These are phyloP conservation scores for Aspergillus ellipticus DNA, from an alignment of 495 filamentous ascomycete genomes.

Conservation along the genomic window DNA sequence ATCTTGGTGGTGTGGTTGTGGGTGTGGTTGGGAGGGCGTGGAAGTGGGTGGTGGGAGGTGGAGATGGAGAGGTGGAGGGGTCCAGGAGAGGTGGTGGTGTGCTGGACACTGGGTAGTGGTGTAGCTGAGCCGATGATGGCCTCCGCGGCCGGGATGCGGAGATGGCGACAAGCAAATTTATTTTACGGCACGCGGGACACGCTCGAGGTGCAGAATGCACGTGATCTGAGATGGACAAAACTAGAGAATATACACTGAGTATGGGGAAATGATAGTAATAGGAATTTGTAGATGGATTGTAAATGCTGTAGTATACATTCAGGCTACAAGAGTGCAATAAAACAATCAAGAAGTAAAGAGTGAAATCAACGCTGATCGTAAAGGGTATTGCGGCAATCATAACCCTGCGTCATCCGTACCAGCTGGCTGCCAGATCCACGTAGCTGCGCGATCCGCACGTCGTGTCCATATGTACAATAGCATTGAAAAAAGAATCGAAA, in stretches of 20 bases:
- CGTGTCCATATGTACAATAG: slow-evolving; percentile 26
- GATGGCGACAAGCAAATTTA: slow-evolving; percentile 31
- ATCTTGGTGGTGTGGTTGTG: slow-evolving; percentile 21
- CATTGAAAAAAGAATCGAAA: slow-evolving; percentile 4
- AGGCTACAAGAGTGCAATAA: no score
- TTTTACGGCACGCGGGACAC: slow-evolving; percentile 17
- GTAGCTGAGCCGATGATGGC: neutral
- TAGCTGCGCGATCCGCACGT: slow-evolving; percentile 22
- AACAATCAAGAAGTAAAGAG: slow-evolving; percentile 7
- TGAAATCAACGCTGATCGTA: slow-evolving; percentile 35
- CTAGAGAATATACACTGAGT: no score
- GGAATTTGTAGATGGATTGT: no score
- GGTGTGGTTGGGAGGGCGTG: neutral
- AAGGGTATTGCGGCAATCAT: slow-evolving; percentile 32
- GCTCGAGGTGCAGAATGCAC: slow-evolving; percentile 21
- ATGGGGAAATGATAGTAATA: no score
- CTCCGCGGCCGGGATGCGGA: slow-evolving; percentile 34
- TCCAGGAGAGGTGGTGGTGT: neutral
- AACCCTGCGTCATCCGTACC: slow-evolving; percentile 31
- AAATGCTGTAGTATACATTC: neutral
- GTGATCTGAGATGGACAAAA: no score
- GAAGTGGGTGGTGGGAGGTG: neutral
- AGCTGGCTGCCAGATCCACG: slow-evolving; percentile 13
- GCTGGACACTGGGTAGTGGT: neutral
- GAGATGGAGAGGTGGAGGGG: neutral